Conservation (phyloP, 148 eudicot genomes). For the Amaranthus cruentus region DNA sequence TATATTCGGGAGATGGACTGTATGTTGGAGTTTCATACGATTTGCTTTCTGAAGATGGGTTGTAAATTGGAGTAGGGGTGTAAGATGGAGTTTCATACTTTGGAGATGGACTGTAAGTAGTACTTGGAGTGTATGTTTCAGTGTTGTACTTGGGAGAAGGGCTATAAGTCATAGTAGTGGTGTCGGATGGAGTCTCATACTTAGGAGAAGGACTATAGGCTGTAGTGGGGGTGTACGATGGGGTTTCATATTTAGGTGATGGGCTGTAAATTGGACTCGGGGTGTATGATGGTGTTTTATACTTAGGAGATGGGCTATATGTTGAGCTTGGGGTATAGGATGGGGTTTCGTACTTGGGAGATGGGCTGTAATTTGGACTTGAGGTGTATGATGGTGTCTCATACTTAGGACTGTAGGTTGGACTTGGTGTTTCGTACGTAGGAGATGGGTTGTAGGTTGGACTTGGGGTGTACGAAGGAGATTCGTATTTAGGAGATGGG, state of each 20-base stretch:
- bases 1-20: not conserved
- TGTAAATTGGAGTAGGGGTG: not conserved
- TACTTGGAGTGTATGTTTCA: not conserved
- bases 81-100: conserved; percentile 8
- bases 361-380: not conserved
- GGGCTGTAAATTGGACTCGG: not conserved
- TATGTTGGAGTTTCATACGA: not conserved
- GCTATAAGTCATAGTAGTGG: not conserved
- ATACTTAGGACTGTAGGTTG: not conserved
- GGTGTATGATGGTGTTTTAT: not conserved
- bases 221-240: conserved; percentile 3
- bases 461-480: not conserved
- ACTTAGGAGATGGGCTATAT: conserved; percentile 4
- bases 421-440: not conserved
- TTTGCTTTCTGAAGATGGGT: not conserved
- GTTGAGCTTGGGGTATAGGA: not conserved
- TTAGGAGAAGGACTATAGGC: not conserved
- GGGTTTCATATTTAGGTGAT: not conserved
- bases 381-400: conserved; percentile 4
- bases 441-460: not conserved
- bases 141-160: conserved; percentile 3
- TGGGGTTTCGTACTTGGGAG: not conserved
- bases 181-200: conserved; percentile 1
- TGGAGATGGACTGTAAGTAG: conserved; percentile 8
- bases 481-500: not conserved